phyloP scores from a whole-genome alignment of 1,284 basidiomycete genomes.

The Sparassis latifolia region DNA sequence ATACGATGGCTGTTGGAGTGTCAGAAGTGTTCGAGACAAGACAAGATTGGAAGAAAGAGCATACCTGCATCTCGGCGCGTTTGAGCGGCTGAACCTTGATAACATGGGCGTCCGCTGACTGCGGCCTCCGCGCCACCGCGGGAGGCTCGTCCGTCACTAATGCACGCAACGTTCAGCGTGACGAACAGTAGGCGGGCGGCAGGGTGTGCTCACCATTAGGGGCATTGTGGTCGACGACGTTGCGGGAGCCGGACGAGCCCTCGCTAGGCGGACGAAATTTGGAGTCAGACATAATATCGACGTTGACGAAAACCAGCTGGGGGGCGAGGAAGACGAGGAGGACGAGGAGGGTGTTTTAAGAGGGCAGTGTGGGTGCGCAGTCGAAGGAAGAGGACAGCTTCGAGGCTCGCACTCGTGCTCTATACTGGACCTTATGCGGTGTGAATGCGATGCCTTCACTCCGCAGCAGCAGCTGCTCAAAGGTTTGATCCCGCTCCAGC shows the following conservation, averaged over 20 bases:
- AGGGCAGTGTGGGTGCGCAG: no score
- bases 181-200: not conserved
- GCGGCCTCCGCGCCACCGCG: slow-evolving; percentile 50
- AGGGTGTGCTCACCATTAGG: slow-evolving; percentile 46
- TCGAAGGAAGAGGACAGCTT: no score
- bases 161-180: not conserved
- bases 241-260: slow-evolving; percentile 37
- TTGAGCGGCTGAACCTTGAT: slow-evolving; percentile 79
- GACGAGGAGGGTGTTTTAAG: no score
- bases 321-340: no score
- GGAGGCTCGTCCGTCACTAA: slow-evolving; percentile 14
- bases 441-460: no score
- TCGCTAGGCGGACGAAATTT: slow-evolving; percentile 23
- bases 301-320: no score
- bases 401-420: no score
- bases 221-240: slow-evolving; percentile 74
- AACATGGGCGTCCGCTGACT: slow-evolving; percentile 23
- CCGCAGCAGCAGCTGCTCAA: no score
- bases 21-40: not conserved
- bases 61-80: slow-evolving; percentile 79
- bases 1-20: slow-evolving; percentile 63
- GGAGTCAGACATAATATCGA: slow-evolving; percentile 8
- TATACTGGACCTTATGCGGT: no score
- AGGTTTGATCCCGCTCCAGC: no score
- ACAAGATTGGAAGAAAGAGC: slow-evolving; percentile 11